Percentiles rank a stretch among this genome's conserved stretches.
These are phyloP conservation scores for Didymella pinodella DNA, from an alignment of 2,329 filamentous ascomycete genomes.

Conservation along the genomic window DNA sequence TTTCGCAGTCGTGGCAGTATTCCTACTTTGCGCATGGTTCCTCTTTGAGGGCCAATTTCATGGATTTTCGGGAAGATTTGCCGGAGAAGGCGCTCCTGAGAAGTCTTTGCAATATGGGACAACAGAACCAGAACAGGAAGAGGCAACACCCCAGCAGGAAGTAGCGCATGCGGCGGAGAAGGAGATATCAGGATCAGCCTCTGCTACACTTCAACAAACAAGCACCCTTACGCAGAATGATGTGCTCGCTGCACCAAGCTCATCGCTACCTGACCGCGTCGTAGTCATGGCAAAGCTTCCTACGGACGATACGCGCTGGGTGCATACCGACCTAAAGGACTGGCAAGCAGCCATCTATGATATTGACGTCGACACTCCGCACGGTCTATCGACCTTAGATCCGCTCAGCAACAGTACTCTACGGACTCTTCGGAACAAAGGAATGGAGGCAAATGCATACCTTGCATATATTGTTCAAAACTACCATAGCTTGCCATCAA, in stretches of 20 bases:
- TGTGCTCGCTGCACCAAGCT: constrained; percentile 17
- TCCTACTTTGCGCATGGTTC: too few species aligned
- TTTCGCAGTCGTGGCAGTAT: too few species aligned
- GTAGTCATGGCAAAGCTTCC: constrained; percentile 31
- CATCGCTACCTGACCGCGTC: constrained; percentile 26
- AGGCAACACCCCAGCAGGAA: too few species aligned
- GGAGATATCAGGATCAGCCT: background rate
- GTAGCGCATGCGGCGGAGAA: too few species aligned
- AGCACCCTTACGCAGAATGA: constrained; percentile 16
- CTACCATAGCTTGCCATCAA: constrained; percentile 34
- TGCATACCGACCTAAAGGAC: constrained; percentile 28
- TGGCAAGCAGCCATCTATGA: constrained; percentile 56
- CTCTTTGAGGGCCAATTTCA: too few species aligned
- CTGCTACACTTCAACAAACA: constrained; percentile 13
- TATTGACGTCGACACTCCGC: constrained; percentile 29
- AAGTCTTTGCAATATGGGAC: too few species aligned
- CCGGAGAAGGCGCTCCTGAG: too few species aligned
- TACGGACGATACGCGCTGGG: constrained; percentile 32
- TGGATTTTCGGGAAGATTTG: too few species aligned
- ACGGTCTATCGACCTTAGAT: constrained; percentile 25
- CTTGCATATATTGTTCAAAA: constrained; percentile 38
- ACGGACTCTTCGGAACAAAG: constrained; percentile 33
- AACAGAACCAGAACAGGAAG: too few species aligned
- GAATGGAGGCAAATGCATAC: constrained; percentile 36
- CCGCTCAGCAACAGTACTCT: constrained; percentile 28